Evolutionary conservation across 2,329 filamentous ascomycete genomes (phyloP), one percentile per base, ranked within the genome.

Genomic region (Pestalotiopsis sp.): DNA sequence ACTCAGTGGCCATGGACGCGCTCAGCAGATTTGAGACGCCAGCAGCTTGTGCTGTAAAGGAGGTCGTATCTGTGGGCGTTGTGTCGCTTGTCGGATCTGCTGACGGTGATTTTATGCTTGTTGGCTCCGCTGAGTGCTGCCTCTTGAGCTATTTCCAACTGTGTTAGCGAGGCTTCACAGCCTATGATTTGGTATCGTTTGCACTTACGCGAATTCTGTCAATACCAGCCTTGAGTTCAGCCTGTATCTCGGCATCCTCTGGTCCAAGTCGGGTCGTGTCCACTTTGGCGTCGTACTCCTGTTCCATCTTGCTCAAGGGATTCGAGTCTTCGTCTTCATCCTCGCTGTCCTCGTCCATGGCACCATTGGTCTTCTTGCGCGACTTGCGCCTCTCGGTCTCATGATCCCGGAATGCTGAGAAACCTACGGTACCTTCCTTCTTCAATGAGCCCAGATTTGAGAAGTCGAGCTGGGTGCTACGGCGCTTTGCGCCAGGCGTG

Each of bases 341-440:
- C 41, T 93, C 91, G 71, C 92, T 95, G 74, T 96, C 93, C 78
- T 88, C 86, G 3, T 85, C 84, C 77, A 95, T 93, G 25, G 87
- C 88, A 58, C 89, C 90, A 68, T 88, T 91, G 75, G 85, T 88
- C 83, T 89, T 90, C 81, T 90, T 91, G 69, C 85, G 83, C 2
- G 84, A 80, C 78, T 91, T 91, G 69, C 85, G 85, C 75, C 90
- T 90, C 67, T 89, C 86, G 17, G 85, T 81, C 56, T 89, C 86
- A 68, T 86, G 85, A 71, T 97, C 94, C 67, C 95, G 90, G 83
- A 98, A 98, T 14, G 93, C 89, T 3, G 94, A 91, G 79, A 97
- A 98, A 45, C 95, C 95, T 62, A 97, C 93, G 0, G 94, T 95
- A 31, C 95, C 94, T n/a, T 90, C 89, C 2, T 93, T 87, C 79